These are phyloP conservation scores for Tylopilus cervinicoccineus DNA, from an alignment of 768 basidiomycete genomes.

Conservation along the genomic window DNA sequence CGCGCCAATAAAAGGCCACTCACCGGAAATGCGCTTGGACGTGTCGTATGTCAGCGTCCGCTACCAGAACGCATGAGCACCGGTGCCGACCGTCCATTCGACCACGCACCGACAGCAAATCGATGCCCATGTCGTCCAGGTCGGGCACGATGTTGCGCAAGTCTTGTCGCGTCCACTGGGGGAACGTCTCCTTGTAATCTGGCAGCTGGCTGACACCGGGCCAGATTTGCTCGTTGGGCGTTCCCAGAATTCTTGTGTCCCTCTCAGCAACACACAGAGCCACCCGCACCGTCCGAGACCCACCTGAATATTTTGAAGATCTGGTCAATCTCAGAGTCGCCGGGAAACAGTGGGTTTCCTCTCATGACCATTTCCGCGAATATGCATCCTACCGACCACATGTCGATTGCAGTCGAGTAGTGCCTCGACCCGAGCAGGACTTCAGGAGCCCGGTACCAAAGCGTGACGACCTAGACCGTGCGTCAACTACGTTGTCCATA, in stretches of 20 bases:
- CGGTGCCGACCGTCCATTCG: not conserved
- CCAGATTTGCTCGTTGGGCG: conserved; percentile 89
- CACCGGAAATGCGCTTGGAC: conserved; percentile 88
- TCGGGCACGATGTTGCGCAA: conserved; percentile 60
- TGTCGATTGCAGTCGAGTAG: conserved; percentile 97
- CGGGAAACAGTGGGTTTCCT: conserved; percentile 89
- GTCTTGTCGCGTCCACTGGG: conserved; percentile 85
- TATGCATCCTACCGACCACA: conserved; percentile 99
- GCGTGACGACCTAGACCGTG: conserved; percentile 80
- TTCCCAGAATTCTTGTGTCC: conserved; percentile 76
- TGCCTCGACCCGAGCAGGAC: conserved; percentile 93
- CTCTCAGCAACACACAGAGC: conserved; percentile 1
- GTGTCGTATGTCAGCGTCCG: conserved; percentile 82
- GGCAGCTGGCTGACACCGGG: conserved; percentile 84
- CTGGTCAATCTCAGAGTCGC: conserved; percentile 99
- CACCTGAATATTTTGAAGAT: conserved; percentile 99
- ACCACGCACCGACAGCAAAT: conserved; percentile 62
- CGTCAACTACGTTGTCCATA: not conserved
- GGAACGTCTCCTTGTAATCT: conserved; percentile 96
- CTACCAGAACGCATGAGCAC: conserved; percentile 30
- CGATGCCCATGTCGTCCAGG: conserved; percentile 75
- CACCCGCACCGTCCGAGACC: not conserved
- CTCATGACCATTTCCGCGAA: conserved; percentile 98
- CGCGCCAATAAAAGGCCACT: conserved; percentile 16
- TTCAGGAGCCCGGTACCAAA: conserved; percentile 99